Percentiles rank a stretch among this genome's conserved stretches.
Evolutionary conservation across 2,329 filamentous ascomycete species (phyloP).

Genomic region (Cadophora gregata): DNA sequence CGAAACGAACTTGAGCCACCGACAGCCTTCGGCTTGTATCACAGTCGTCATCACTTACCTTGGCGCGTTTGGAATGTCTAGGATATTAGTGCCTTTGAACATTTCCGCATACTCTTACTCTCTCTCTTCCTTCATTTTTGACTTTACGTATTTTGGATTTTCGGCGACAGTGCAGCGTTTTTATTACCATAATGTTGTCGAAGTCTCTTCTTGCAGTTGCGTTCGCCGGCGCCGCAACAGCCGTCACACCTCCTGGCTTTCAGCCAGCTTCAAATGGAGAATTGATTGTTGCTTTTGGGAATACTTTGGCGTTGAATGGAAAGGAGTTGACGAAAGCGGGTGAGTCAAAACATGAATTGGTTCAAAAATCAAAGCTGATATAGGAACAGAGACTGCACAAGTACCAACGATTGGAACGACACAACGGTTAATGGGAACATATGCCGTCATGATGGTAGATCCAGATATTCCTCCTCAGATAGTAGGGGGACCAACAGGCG

Average conservation of each 20-base stretch:
- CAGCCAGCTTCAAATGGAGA: slow-evolving; percentile 35
- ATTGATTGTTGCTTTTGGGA: slow-evolving; percentile 38
- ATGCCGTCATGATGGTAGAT: slow-evolving; percentile 42
- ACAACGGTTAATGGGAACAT: slow-evolving; percentile 35
- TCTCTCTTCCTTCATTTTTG: background rate
- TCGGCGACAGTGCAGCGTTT: background rate
- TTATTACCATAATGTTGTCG: slow-evolving; percentile 33
- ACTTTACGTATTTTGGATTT: background rate
- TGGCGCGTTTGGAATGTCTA: slow-evolving; percentile 26
- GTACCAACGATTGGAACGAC: slow-evolving; percentile 37
- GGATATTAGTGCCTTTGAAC: slow-evolving; percentile 2
- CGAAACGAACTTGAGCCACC: slow-evolving; percentile 27
- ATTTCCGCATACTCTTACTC: slow-evolving; percentile 8
- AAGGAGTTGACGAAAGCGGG: slow-evolving; percentile 36
- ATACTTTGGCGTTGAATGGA: slow-evolving; percentile 37
- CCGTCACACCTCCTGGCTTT: slow-evolving; percentile 40
- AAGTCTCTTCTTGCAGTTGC: slow-evolving; percentile 32
- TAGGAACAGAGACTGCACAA: slow-evolving; percentile 29
- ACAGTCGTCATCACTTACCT: slow-evolving; percentile 28
- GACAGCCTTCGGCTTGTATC: slow-evolving; percentile 9
- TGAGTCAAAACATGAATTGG: slow-evolving; percentile 11
- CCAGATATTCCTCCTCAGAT: slow-evolving; percentile 38
- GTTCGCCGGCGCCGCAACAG: slow-evolving; percentile 38
- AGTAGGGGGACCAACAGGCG: slow-evolving; percentile 30
- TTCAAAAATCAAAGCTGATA: background rate